Evolutionary conservation across 176 grass and related monocot species (phyloP).

Genomic region (Cenchrus americanus): DNA sequence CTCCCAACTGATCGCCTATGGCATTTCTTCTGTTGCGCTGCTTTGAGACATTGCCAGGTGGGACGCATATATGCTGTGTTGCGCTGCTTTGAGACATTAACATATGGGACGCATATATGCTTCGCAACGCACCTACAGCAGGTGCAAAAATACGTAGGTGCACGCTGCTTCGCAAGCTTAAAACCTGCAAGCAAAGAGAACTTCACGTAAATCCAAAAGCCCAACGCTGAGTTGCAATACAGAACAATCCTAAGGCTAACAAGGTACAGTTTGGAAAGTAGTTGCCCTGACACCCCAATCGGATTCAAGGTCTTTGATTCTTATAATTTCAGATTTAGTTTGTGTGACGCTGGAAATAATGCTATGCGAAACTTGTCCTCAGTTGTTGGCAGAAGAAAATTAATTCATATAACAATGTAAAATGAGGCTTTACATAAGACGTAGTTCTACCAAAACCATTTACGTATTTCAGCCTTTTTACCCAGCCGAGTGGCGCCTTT

Average conservation of each 20-base stretch:
- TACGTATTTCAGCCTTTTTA: not conserved
- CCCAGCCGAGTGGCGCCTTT: not conserved
- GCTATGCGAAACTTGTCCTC: not conserved
- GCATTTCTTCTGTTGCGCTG: not conserved
- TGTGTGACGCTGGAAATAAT: not conserved
- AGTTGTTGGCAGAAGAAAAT: not conserved
- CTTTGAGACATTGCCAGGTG: not conserved
- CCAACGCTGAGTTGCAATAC: not conserved
- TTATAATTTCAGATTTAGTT: not conserved
- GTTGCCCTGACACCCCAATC: not conserved
- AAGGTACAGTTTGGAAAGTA: not conserved
- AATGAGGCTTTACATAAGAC: not conserved
- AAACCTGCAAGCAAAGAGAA: not conserved
- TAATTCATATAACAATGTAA: not conserved
- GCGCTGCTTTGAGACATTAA: not conserved
- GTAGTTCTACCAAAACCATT: not conserved
- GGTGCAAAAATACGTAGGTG: not conserved
- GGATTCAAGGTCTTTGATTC: not conserved
- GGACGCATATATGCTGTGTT: not conserved
- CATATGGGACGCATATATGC: not conserved
- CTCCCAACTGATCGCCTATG: not conserved
- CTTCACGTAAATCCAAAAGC: not conserved
- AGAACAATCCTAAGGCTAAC: not conserved
- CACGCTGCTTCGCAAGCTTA: not conserved
- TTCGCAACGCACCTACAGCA: not conserved